A percentile compares a stretch with the other conserved stretches of the same genome.
These are phyloP conservation scores for Elasticomyces elasticus DNA, from an alignment of 495 filamentous ascomycete genomes.

Conservation along the genomic window DNA sequence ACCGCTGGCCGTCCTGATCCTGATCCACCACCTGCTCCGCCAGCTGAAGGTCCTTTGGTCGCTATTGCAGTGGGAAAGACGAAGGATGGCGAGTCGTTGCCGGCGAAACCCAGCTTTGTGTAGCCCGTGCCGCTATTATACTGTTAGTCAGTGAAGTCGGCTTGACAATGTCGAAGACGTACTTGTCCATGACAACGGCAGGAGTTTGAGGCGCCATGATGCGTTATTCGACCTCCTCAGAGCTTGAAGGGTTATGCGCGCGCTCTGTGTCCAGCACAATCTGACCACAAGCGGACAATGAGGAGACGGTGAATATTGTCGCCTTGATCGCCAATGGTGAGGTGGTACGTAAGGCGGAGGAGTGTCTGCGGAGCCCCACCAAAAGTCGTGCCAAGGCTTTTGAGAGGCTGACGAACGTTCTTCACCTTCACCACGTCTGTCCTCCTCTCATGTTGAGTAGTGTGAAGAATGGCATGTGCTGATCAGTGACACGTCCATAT, in stretches of 20 bases:
- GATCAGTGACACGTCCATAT: too few relatives aligned
- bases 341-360: conserved; percentile 18
- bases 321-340: background rate
- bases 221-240: too few relatives aligned
- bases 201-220: conserved; percentile 95
- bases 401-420: background rate
- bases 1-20: conserved; percentile 82
- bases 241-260: too few relatives aligned
- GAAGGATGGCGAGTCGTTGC: conserved; percentile 98
- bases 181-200: conserved; percentile 99
- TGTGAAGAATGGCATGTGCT: too few relatives aligned
- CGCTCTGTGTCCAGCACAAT: too few relatives aligned
- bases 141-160: conserved; percentile 12
- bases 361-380: conserved; percentile 3
- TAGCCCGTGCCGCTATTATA: conserved; percentile 84
- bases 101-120: conserved; percentile 97
- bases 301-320: too few relatives aligned
- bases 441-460: too few relatives aligned
- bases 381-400: conserved; percentile 3
- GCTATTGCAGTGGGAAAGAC: conserved; percentile 98
- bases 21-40: conserved; percentile 60
- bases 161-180: conserved; percentile 34
- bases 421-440: too few relatives aligned
- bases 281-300: too few relatives aligned
- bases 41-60: conserved; percentile 68